phyloP scores from a whole-genome alignment of 805 yeast genomes.

The Sporopachydermia quercuum region DNA sequence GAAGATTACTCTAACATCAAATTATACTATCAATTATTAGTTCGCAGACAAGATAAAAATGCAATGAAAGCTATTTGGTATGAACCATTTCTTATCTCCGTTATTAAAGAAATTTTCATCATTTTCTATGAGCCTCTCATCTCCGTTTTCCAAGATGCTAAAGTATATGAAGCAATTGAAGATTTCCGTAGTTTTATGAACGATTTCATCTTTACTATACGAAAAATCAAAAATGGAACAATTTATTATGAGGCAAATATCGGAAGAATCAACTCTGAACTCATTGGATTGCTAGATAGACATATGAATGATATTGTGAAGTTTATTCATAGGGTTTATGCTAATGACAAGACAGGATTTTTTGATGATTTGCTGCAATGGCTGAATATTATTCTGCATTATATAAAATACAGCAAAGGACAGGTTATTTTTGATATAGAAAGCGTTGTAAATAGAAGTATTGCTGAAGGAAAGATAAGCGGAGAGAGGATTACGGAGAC shows the following conservation, averaged over 20 bases:
- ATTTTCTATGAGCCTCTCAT: slow-evolving; percentile 65
- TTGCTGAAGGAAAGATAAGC: slow-evolving; percentile 15
- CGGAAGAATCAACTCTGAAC: slow-evolving; percentile 48
- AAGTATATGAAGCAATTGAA: slow-evolving; percentile 47
- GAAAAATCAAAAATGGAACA: slow-evolving; percentile 30
- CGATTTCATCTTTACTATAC: slow-evolving; percentile 48
- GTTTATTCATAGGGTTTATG: slow-evolving; percentile 70
- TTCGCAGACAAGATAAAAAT: slow-evolving; percentile 64
- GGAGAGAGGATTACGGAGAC: slow-evolving; percentile 21
- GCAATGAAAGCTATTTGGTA: slow-evolving; percentile 67
- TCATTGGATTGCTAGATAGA: slow-evolving; percentile 48
- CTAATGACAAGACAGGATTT: slow-evolving; percentile 55
- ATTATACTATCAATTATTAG: slow-evolving; percentile 44
- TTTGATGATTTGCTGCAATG: slow-evolving; percentile 62
- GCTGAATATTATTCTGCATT: slow-evolving; percentile 51
- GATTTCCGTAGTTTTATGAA: slow-evolving; percentile 50
- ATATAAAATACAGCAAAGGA: slow-evolving; percentile 45
- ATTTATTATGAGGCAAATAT: slow-evolving; percentile 33
- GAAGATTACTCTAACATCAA: slow-evolving; percentile 37
- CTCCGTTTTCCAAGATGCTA: slow-evolving; percentile 49
- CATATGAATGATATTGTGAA: slow-evolving; percentile 61
- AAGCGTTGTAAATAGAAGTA: slow-evolving; percentile 16
- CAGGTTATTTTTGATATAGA: slow-evolving; percentile 31
- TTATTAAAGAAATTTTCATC: slow-evolving; percentile 59
- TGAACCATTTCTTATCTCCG: slow-evolving; percentile 65